A percentile compares a stretch with the other conserved stretches of the same genome.
These are phyloP conservation scores for Striga hermonthica DNA, from an alignment of 305 asterid species.

Conservation along the genomic window DNA sequence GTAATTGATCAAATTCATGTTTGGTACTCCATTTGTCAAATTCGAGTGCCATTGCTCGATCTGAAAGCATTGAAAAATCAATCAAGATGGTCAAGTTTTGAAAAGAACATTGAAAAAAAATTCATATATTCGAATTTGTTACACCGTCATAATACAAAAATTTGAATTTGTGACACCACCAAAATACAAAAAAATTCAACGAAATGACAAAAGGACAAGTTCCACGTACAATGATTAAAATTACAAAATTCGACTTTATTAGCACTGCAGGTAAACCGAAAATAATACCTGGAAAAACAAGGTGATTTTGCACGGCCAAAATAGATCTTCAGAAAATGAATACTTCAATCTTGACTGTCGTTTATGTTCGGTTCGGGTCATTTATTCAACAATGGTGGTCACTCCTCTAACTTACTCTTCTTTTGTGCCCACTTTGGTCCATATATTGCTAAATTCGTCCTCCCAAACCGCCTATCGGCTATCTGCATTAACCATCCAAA, in stretches of 20 bases:
- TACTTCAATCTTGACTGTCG: slow-evolving; percentile 3
- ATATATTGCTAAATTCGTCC: slow-evolving; percentile 74
- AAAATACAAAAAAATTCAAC: not conserved
- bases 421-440: slow-evolving; percentile 76
- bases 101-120: not conserved
- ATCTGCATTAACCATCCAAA: slow-evolving; percentile 41
- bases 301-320: not conserved
- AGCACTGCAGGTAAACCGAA: not conserved
- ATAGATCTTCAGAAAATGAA: not conserved
- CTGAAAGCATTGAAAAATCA: slow-evolving; percentile 1
- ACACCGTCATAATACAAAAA: slow-evolving; percentile 15
- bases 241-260: not conserved
- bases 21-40: not conserved
- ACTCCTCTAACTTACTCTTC: slow-evolving; percentile 40
- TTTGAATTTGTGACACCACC: not conserved
- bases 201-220: not conserved
- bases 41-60: not conserved
- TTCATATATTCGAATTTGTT: slow-evolving; percentile 19
- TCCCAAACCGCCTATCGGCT: slow-evolving; percentile 83
- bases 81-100: not conserved
- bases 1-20: not conserved
- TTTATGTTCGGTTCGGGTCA: slow-evolving; percentile 6
- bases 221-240: not conserved
- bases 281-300: slow-evolving; percentile 15
- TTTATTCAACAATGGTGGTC: slow-evolving; percentile 9